Percentiles rank a stretch among this genome's conserved stretches.
phyloP scores from a whole-genome alignment of 768 basidiomycete species.

The Russula abietina region DNA sequence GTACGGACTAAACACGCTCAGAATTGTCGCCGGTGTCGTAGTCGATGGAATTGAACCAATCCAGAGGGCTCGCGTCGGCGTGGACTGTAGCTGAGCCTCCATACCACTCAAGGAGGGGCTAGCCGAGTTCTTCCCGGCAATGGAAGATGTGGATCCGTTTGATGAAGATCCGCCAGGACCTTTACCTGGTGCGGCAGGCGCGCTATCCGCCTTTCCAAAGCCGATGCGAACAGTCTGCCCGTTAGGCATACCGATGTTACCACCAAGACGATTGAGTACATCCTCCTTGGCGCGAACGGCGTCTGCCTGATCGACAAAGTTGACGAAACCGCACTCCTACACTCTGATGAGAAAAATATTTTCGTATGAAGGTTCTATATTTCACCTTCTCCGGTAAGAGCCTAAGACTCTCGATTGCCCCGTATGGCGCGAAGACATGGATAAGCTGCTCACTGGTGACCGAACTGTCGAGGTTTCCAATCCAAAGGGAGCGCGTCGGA shows the following conservation, averaged over 20 bases:
- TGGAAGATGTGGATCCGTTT: slow-evolving; percentile 58
- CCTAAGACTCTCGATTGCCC: slow-evolving; percentile 92
- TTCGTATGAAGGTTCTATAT: background rate
- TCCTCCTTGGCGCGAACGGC: slow-evolving; percentile 98
- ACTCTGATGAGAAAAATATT: slow-evolving; percentile 8
- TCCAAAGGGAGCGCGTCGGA: slow-evolving; percentile 95
- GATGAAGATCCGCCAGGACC: slow-evolving; percentile 58
- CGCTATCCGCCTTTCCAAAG: slow-evolving; percentile 96
- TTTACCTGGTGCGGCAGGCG: slow-evolving; percentile 84
- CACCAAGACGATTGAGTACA: slow-evolving; percentile 90
- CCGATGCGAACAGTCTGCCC: slow-evolving; percentile 96
- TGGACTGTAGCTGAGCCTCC: slow-evolving; percentile 83
- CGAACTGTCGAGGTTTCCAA: slow-evolving; percentile 93
- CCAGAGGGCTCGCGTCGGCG: slow-evolving; percentile 94
- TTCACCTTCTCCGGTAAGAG: slow-evolving; percentile 93
- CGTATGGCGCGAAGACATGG: slow-evolving; percentile 92
- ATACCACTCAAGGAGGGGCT: slow-evolving; percentile 58
- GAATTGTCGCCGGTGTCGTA: slow-evolving; percentile 88
- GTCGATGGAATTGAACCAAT: slow-evolving; percentile 95
- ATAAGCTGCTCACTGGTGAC: slow-evolving; percentile 94
- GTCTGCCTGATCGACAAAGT: slow-evolving; percentile 92
- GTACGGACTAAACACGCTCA: slow-evolving; percentile 95
- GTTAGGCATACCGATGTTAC: slow-evolving; percentile 90
- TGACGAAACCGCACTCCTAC: slow-evolving; percentile 98
- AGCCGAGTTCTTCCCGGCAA: slow-evolving; percentile 40